Evolutionary conservation across 2,329 filamentous ascomycete genomes (phyloP), one percentile per base, ranked within the genome.

Genomic region (Xylaria sp.): DNA sequence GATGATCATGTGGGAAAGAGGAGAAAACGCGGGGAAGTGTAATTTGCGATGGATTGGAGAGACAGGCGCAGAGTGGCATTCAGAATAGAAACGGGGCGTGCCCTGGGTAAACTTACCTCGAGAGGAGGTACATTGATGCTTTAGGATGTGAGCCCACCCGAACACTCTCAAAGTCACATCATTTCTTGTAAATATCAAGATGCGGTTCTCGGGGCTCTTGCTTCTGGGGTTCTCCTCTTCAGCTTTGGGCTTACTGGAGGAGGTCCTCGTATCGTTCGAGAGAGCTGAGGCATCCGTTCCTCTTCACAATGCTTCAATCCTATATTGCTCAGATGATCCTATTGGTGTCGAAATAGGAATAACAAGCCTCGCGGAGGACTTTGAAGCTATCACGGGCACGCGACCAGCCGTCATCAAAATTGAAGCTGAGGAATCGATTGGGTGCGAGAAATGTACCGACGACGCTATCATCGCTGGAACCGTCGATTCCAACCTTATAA

Each of bases 401-500:
- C 46, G 36, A 20, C 68, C 71, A 3, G 60, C 55, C 1, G 15
- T 75, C 12, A 62, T 66, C 28, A 63, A 66, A 28, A n/a, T 69
- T 7, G 60, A 57, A 7, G 23, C n/a, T 9, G 39, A 32, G 1
- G 63, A 60, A 23, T 41, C 41, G 15, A 39, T 52, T n/a, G 50
- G 52, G 30, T 63, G 52, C 67, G 67, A 25, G 8, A 13, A 48
- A 2, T 60, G 60, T 30, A 46, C 56, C 0, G 79, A 75, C 1
- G 77, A 77, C 1, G 80, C 80, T 2, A 85, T 88, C 66, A 84
- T 88, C 63, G 82, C 83, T 13, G 86, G 85, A 9, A 87, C 85
- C 0, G 78, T 86, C 65, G 83, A 84, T 60, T 80, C 72, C 1
- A 12, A 78, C 6, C 73, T 86, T n/a, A 82, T 88, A 50, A 82